These are phyloP conservation scores for Naganishia antarctica DNA, from an alignment of 768 basidiomycete genomes.

Conservation along the genomic window DNA sequence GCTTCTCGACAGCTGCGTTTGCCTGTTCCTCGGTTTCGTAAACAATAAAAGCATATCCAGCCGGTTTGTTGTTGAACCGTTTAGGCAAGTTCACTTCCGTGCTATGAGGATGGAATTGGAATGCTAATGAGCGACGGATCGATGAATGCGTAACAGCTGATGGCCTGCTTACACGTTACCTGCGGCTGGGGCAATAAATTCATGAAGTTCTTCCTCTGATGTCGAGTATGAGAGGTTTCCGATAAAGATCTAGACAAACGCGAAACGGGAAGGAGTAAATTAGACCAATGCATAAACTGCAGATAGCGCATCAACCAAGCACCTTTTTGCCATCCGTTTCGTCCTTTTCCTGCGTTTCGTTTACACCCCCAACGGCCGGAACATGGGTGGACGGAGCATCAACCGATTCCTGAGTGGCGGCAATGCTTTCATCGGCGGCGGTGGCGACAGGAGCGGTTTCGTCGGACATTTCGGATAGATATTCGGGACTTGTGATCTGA, in stretches of 20 bases:
- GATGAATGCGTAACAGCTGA: background rate
- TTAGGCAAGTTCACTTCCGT: slow-evolving; percentile 36
- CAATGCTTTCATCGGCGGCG: slow-evolving; percentile 17
- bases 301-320: too few species aligned
- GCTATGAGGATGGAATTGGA: slow-evolving; percentile 23
- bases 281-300: too few species aligned
- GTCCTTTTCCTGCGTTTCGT: slow-evolving; percentile 14
- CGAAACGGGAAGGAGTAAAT: background rate
- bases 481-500: slow-evolving; percentile 1
- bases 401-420: slow-evolving; percentile 1
- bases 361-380: slow-evolving; percentile 13
- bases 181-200: slow-evolving; percentile 37
- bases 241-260: slow-evolving; percentile 41
- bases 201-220: slow-evolving; percentile 42
- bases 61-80: slow-evolving; percentile 38
- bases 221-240: slow-evolving; percentile 46
- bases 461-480: slow-evolving; percentile 20
- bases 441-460: slow-evolving; percentile 17
- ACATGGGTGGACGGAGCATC: slow-evolving; percentile 9
- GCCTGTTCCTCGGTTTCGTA: slow-evolving; percentile 42
- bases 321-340: slow-evolving; percentile 25
- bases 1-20: slow-evolving; percentile 42
- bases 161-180: slow-evolving; percentile 44
- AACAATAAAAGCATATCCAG: slow-evolving; percentile 44
- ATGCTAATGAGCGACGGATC: background rate